Conservation (phyloP, 176 grass and related monocot genomes). For the Canna indica region DNA sequence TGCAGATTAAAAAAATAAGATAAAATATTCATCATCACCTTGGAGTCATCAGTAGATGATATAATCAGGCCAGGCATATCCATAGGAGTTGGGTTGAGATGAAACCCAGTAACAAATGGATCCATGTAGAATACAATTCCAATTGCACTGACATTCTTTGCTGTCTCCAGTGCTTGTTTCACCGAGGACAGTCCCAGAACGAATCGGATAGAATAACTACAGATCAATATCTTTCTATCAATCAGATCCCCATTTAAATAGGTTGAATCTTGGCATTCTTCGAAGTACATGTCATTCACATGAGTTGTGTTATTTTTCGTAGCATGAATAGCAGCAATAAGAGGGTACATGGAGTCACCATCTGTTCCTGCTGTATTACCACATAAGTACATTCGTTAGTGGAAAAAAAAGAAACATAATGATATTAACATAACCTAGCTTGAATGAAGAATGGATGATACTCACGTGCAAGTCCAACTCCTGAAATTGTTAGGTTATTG, state of each 20-base stretch:
- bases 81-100: constrained; percentile 97
- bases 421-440: constrained; percentile 5
- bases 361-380: constrained; percentile 74
- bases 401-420: neutral
- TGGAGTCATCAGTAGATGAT: constrained; percentile 89
- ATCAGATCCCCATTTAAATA: constrained; percentile 56
- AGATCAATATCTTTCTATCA: constrained; percentile 75
- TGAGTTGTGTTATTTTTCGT: constrained; percentile 39
- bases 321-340: constrained; percentile 71
- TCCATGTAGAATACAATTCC: constrained; percentile 96
- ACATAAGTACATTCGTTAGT: neutral
- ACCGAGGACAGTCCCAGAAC: constrained; percentile 95
- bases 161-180: constrained; percentile 83
- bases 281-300: constrained; percentile 58
- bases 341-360: constrained; percentile 59
- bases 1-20: neutral
- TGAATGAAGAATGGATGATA: constrained; percentile 9
- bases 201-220: constrained; percentile 91
- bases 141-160: constrained; percentile 67
- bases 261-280: constrained; percentile 89
- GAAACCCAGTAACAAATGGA: constrained; percentile 86
- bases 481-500: constrained; percentile 41
- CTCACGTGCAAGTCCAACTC: constrained; percentile 52
- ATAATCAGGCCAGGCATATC: constrained; percentile 79
- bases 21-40: constrained; percentile 32